Percentiles rank a stretch among this genome's conserved stretches.
These are phyloP conservation scores for Neurospora cerealis DNA, from an alignment of 495 filamentous ascomycete species.

Conservation along the genomic window DNA sequence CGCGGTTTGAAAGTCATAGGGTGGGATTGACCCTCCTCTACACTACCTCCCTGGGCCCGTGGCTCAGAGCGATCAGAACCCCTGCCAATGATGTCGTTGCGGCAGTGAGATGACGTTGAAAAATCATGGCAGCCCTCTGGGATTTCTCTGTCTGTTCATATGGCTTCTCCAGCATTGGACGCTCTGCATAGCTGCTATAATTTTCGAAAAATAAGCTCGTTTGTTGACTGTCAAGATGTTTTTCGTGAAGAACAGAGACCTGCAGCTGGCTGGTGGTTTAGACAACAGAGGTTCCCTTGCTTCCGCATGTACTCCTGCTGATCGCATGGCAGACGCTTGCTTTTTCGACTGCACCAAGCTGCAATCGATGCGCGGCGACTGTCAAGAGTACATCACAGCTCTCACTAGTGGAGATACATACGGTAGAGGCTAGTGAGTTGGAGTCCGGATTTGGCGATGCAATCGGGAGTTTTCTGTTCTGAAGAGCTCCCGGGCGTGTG, in stretches of 20 bases:
- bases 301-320: not conserved
- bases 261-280: not conserved
- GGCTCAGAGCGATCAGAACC: not conserved
- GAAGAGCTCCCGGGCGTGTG: not conserved
- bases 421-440: not conserved
- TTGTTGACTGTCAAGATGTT: not conserved
- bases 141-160: conserved; percentile 1
- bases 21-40: not conserved
- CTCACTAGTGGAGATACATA: not conserved
- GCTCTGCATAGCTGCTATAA: not conserved
- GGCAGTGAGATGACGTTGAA: conserved; percentile 4
- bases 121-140: conserved; percentile 2
- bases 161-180: conserved; percentile 1
- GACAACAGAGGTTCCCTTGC: not conserved
- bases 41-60: not conserved
- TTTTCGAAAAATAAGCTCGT: not conserved
- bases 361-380: not conserved
- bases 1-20: not conserved
- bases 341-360: not conserved
- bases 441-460: not conserved
- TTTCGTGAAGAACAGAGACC: too few species aligned
- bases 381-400: not conserved
- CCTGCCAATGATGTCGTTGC: conserved; percentile 19
- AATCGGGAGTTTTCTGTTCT: not conserved
- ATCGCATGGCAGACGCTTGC: not conserved